Evolutionary conservation across 2,329 filamentous ascomycete genomes (phyloP).

Genomic region (Alternaria angustiovoidea): DNA sequence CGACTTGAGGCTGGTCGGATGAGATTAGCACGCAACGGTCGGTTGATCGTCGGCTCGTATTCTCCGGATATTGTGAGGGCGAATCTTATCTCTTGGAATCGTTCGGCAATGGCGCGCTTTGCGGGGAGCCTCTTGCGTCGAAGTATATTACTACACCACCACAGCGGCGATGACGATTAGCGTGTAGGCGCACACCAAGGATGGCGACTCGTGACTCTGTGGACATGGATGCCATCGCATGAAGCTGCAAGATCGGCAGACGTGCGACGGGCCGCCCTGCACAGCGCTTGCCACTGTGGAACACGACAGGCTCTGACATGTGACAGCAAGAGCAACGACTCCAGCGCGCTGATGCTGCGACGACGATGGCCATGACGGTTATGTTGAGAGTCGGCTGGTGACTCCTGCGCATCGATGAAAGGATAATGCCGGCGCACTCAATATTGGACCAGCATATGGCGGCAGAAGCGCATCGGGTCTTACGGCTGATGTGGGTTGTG

Average conservation of each 20-base stretch:
- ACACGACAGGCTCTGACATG: slow-evolving; percentile 36
- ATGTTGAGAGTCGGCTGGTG: slow-evolving; percentile 22
- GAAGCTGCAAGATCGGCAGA: slow-evolving; percentile 31
- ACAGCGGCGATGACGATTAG: slow-evolving; percentile 9
- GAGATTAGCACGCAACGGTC: slow-evolving; percentile 1
- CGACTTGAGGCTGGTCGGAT: slow-evolving; percentile 6
- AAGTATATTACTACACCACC: slow-evolving; percentile 12
- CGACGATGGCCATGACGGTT: slow-evolving; percentile 3
- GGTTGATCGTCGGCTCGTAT: slow-evolving; percentile 3
- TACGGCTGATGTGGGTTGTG: slow-evolving; percentile 25
- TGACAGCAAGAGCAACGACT: slow-evolving; percentile 28
- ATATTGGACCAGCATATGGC: slow-evolving; percentile 32
- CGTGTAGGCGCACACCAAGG: slow-evolving; percentile 20
- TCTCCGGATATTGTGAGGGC: background rate
- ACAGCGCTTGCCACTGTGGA: slow-evolving; percentile 38
- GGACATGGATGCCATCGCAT: slow-evolving; percentile 27
- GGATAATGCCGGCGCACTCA: slow-evolving; percentile 24
- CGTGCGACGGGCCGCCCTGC: slow-evolving; percentile 42
- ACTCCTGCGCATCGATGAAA: slow-evolving; percentile 19
- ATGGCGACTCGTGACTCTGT: slow-evolving; percentile 35
- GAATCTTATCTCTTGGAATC: background rate
- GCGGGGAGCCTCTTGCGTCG: slow-evolving; percentile 6
- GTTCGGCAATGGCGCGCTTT: slow-evolving; percentile 1
- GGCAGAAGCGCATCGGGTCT: slow-evolving; percentile 32
- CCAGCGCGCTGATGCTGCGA: slow-evolving; percentile 5